Percentiles rank a stretch among this genome's conserved stretches.
phyloP scores from a whole-genome alignment of 306 rosid species.

The Rubus parviflorus region DNA sequence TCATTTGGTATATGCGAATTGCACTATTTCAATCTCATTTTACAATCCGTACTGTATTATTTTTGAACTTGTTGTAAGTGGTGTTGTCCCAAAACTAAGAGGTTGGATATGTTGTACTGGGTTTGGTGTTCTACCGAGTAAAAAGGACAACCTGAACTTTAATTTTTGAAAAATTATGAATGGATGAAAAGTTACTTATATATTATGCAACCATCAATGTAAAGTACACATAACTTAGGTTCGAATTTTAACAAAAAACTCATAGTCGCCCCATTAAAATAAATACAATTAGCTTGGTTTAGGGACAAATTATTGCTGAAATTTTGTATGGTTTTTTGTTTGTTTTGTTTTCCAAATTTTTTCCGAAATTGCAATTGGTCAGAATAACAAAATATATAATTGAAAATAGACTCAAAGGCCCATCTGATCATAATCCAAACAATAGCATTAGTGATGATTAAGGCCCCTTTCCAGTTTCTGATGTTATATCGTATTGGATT shows the following conservation, averaged over 20 bases:
- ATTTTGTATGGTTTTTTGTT: no score
- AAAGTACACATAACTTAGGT: neutral
- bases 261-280: no score
- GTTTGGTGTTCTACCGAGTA: neutral
- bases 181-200: no score
- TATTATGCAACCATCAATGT: conserved; percentile 6
- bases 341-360: no score
- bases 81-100: neutral
- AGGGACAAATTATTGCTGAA: neutral
- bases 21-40: neutral
- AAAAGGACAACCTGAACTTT: neutral
- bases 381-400: no score
- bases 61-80: neutral
- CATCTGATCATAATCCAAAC: neutral
- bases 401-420: neutral
- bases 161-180: no score
- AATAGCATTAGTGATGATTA: neutral
- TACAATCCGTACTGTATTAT: neutral
- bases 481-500: neutral
- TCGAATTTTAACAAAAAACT: neutral
- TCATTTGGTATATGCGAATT: neutral
- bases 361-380: no score
- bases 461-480: neutral
- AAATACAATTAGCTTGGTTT: neutral
- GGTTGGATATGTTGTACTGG: neutral